Base-by-base conservation (phyloP, 2,329 filamentous ascomycete genomes). In the Claviceps pusilla region DNA sequence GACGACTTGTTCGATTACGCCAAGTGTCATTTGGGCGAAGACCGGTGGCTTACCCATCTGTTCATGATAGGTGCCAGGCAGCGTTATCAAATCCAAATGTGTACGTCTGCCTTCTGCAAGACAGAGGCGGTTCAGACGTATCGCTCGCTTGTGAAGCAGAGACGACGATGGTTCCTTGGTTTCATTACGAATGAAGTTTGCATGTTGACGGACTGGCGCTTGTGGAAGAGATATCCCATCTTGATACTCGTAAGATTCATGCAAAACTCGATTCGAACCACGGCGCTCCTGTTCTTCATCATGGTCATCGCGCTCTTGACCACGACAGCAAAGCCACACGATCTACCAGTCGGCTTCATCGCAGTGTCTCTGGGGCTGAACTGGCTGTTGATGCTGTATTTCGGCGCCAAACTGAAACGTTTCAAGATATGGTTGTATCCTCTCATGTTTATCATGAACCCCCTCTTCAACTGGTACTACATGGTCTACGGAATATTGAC, bases 181-280 rank as follows among this genome's bases (percentile, higher is more conserved):
- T 96, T 95, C 69, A 90, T 97, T 71, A 96, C 91, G 16, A 98
- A 98, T 68, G 91, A 97, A 68, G 91, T 89, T 7, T 96, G 90
- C 72, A 96, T 97, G 93, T 75, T 98, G 71, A 97, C 93, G 1
- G 91, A 97, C 69, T 82, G 87, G 69, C 82, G 93, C 56, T 76
- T 97, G 33, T 97, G 91, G 91, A 86, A 80, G 67, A 80, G 88
- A 52, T 97, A 97, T 68, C 89, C 93, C 0, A 76, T 95, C 52
- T 76, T 98, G 47, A 83, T 90, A 51, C 64, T 94, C 42, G 84
- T 97, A 45, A 83, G 91, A 42, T 93, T 97, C 68, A 88, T 93
- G 79, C 90, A 96, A 63, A 94, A 96, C 71, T 96, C 90, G 1
- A 95, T 97, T 62, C 82, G 93, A 56, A 97, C 91, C 2, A 98